Percentiles rank a stretch among this genome's conserved stretches.
These are phyloP conservation scores for Xylaria sp. DNA, from an alignment of 2,329 filamentous ascomycete species.

Conservation along the genomic window DNA sequence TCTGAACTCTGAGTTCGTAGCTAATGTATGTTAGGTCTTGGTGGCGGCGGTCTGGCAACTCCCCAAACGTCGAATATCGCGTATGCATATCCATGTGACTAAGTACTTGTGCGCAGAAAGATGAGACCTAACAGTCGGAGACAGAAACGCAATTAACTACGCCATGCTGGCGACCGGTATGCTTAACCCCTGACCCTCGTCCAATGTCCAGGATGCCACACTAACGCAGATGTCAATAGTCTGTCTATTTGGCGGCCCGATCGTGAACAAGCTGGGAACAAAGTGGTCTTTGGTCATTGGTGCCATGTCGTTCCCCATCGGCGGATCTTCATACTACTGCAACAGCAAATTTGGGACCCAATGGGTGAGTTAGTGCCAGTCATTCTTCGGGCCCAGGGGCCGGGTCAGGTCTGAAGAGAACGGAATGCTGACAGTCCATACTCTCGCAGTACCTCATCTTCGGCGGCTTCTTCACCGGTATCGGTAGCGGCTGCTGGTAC, in stretches of 20 bases:
- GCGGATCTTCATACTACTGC: slow-evolving; percentile 51
- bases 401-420: background rate
- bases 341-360: slow-evolving; percentile 53
- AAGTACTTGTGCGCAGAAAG: slow-evolving; percentile 1
- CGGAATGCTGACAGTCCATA: slow-evolving; percentile 5
- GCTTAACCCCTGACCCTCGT: background rate
- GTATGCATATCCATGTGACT: slow-evolving; percentile 24
- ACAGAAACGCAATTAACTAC: slow-evolving; percentile 32
- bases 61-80: slow-evolving; percentile 47
- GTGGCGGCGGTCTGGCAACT: slow-evolving; percentile 49
- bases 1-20: too few relatives aligned
- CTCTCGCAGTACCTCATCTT: slow-evolving; percentile 43
- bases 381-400: too few relatives aligned
- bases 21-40: slow-evolving; percentile 35
- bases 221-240: slow-evolving; percentile 25
- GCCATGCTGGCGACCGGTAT: slow-evolving; percentile 36
- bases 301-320: slow-evolving; percentile 46
- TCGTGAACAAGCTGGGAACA: slow-evolving; percentile 50
- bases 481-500: slow-evolving; percentile 51
- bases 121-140: background rate
- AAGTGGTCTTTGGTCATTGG: slow-evolving; percentile 51
- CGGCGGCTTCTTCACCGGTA: slow-evolving; percentile 41
- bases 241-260: slow-evolving; percentile 46
- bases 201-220: slow-evolving; percentile 5
- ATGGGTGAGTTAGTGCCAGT: slow-evolving; percentile 41